A percentile compares a stretch with the other conserved stretches of the same genome.
phyloP scores from a whole-genome alignment of 2,329 filamentous ascomycete genomes.

The Aphanocladium album region DNA sequence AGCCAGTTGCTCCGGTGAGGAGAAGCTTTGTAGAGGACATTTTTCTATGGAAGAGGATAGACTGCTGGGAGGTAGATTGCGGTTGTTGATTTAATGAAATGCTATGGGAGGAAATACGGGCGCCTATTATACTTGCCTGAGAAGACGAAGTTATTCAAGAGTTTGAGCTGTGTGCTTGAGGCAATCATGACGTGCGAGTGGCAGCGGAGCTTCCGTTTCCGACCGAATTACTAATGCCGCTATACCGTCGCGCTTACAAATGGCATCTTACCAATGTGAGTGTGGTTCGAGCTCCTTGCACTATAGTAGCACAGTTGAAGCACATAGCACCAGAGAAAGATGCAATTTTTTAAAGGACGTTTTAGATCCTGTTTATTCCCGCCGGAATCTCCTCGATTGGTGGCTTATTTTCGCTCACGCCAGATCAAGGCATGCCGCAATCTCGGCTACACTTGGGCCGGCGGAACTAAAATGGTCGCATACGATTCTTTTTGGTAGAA shows the following conservation, averaged over 20 bases:
- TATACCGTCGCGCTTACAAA: background rate
- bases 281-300: background rate
- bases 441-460: background rate
- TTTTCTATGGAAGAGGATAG: background rate
- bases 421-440: background rate
- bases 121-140: background rate
- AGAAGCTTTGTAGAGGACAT: constrained; percentile 1
- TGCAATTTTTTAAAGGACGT: background rate
- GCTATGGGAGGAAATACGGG: background rate
- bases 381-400: background rate
- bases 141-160: background rate
- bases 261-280: background rate
- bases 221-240: background rate
- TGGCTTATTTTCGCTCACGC: background rate
- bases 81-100: background rate
- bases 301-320: background rate
- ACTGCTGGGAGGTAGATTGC: background rate
- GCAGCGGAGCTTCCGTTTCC: background rate
- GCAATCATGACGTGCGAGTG: background rate
- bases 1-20: background rate
- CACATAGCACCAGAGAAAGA: background rate
- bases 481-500: background rate
- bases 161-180: background rate
- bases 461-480: background rate
- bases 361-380: background rate